Base-by-base conservation (phyloP, 441 rosid genomes). In the Pelargonium citronellum region DNA sequence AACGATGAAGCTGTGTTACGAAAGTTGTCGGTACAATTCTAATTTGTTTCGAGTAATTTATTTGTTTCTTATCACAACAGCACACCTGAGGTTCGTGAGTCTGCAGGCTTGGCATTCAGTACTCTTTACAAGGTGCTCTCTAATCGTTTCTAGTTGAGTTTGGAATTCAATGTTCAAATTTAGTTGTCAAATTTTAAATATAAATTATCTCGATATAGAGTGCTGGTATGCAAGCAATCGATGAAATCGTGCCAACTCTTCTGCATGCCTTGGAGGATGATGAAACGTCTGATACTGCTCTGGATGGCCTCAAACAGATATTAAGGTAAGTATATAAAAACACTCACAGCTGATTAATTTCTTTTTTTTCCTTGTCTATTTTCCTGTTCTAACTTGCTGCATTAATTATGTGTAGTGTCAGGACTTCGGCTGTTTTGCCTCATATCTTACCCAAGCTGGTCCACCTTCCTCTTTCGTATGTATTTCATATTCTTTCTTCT, bases 191-290 rank as follows among this genome's bases (percentile, higher is more conserved):
- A 4, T 15, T 62, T 11, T 62, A 0, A 62, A 61, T 20, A 39
- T 64, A 68, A 72, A 41, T 44, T 72, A 15, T 75, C 64, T 62
- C 67, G 73, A 67, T 74, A 73, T 80, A 96, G 99, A 96, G 93
- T 84, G 99, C 98, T 72, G 98, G 99, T 74, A 69, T 96, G 96
- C 98, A 90, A 90, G 99, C 97, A 75, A 90, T 96, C 74, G 99
- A 93, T 84, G 99, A 96, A 85, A 96, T 96, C 72, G 92, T 96
- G 67, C 98, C 98, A 69, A 93, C 98, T 1, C 87, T 96, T 81
- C 72, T 96, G 79, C 96, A 84, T 87, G 97, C 98, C 16, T 81
- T 96, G 77, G 98, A 93, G 84, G 95, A 96, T 81, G 97, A 91
- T 79, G 83, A 86, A 75, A 89, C 91, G 66, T 93, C 97, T 76